Evolutionary conservation across 1,284 basidiomycete genomes (phyloP).

Genomic region (Moesziomyces aphidis): DNA sequence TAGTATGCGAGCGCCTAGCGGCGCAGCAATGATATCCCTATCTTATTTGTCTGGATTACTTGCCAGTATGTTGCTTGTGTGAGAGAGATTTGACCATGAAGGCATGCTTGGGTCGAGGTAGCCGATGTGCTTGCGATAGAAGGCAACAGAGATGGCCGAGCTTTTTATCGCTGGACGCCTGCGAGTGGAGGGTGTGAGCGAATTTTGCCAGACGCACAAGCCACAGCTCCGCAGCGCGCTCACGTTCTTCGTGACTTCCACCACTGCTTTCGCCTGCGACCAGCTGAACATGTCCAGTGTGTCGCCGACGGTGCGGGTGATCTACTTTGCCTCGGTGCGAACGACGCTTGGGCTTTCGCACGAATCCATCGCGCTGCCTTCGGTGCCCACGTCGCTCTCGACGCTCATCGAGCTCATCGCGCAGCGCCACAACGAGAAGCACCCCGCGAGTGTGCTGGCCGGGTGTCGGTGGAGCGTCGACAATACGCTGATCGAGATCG

Average conservation of each 20-base stretch:
- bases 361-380: slow-evolving; percentile 23
- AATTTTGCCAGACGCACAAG: not conserved
- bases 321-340: slow-evolving; percentile 44
- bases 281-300: not conserved
- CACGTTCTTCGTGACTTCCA: not conserved
- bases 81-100: not conserved
- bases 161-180: not conserved
- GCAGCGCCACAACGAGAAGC: slow-evolving; percentile 2
- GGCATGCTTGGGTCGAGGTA: too few relatives aligned
- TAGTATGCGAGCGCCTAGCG: too few relatives aligned
- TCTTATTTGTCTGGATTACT: not conserved
- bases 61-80: not conserved
- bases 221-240: too few relatives aligned
- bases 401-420: slow-evolving; percentile 72
- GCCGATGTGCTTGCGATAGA: too few relatives aligned
- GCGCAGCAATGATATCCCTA: not conserved
- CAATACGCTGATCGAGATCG: slow-evolving; percentile 74
- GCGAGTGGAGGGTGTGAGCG: not conserved
- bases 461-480: slow-evolving; percentile 76
- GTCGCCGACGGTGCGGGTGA: slow-evolving; percentile 11
- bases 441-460: slow-evolving; percentile 3
- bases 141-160: not conserved
- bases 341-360: slow-evolving; percentile 29
- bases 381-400: slow-evolving; percentile 71
- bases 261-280: not conserved